Percentiles rank a stretch among this genome's conserved stretches.
Evolutionary conservation across 2,329 filamentous ascomycete genomes (phyloP).

Genomic region (Venturia aucupariae): DNA sequence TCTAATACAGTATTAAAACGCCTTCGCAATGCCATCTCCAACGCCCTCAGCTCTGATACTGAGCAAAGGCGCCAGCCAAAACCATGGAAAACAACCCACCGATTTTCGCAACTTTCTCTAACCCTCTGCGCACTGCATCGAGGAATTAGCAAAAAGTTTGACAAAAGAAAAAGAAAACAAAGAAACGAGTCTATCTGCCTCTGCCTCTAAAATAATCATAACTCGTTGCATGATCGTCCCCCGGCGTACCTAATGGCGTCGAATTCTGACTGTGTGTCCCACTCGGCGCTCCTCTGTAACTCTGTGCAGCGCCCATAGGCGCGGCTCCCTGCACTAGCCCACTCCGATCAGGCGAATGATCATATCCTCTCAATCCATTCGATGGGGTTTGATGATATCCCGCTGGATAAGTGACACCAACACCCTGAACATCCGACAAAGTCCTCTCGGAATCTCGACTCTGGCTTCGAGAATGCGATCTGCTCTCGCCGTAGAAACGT

Average conservation of each 20-base stretch:
- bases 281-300: background rate
- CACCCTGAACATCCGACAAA: slow-evolving; percentile 8
- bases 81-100: too few species aligned
- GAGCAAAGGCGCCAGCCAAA: background rate
- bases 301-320: slow-evolving; percentile 20
- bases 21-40: background rate
- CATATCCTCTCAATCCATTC: background rate
- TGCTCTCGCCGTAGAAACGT: background rate
- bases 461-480: slow-evolving; percentile 2
- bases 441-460: slow-evolving; percentile 22
- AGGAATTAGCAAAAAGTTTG: background rate
- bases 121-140: slow-evolving; percentile 1
- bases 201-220: slow-evolving; percentile 30
- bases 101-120: background rate
- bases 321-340: slow-evolving; percentile 19
- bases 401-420: slow-evolving; percentile 34
- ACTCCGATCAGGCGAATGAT: slow-evolving; percentile 8
- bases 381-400: slow-evolving; percentile 39
- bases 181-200: slow-evolving; percentile 1
- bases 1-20: background rate
- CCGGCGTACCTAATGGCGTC: slow-evolving; percentile 21
- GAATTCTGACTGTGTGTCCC: background rate
- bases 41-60: background rate
- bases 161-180: background rate
- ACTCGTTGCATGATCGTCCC: slow-evolving; percentile 26